phyloP scores from a whole-genome alignment of 148 eudicot genomes.

The Talinum fruticosum region DNA sequence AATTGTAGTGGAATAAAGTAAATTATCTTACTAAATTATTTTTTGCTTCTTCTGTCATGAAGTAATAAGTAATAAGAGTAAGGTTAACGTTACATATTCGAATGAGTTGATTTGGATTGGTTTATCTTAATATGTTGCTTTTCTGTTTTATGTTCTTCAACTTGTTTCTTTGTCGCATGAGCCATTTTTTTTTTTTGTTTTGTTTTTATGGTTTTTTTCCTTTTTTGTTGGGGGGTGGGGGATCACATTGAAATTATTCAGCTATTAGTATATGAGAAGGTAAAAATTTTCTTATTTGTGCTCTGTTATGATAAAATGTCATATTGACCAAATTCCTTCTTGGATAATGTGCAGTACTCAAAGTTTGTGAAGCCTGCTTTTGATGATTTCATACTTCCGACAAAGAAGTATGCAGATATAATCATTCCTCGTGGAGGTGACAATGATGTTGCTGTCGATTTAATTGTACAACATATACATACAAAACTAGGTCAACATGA shows the following conservation, averaged over 20 bases:
- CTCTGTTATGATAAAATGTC: neutral
- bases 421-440: slow-evolving; percentile 98
- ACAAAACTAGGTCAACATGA: slow-evolving; percentile 97
- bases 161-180: neutral
- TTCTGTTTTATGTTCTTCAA: neutral
- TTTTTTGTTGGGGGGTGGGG: neutral
- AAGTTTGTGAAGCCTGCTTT: slow-evolving; percentile 97
- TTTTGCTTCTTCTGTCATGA: neutral
- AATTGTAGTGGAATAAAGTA: neutral
- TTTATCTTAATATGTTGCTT: neutral
- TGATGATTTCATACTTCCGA: slow-evolving; percentile 97
- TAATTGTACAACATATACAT: slow-evolving; percentile 95
- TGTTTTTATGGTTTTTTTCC: neutral
- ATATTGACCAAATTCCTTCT: slow-evolving; percentile 11
- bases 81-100: neutral
- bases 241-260: slow-evolving; percentile 4
- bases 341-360: slow-evolving; percentile 65
- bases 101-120: neutral
- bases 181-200: neutral
- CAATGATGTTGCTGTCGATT: slow-evolving; percentile 94
- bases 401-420: slow-evolving; percentile 92
- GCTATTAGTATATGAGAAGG: neutral
- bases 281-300: neutral
- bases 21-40: neutral
- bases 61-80: neutral